Conservation (phyloP, 305 asterid genomes). For the Galium porrigens region DNA sequence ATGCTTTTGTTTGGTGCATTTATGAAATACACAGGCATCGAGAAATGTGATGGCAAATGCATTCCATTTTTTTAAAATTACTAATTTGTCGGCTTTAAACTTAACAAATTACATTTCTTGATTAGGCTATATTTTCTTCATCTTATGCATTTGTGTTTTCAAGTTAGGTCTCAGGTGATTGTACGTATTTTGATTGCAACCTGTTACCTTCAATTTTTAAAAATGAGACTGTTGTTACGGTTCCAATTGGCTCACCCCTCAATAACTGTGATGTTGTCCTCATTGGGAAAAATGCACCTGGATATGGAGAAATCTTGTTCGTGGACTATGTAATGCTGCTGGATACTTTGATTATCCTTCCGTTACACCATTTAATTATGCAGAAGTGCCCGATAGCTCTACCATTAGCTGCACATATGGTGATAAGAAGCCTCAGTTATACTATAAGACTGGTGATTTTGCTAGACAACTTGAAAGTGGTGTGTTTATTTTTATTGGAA, state of each 20-base stretch:
- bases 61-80: background rate
- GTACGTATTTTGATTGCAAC: slow-evolving; percentile 87
- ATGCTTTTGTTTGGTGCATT: background rate
- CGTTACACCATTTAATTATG: slow-evolving; percentile 35
- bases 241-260: slow-evolving; percentile 71
- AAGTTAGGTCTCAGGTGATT: slow-evolving; percentile 79
- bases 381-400: slow-evolving; percentile 22
- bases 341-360: slow-evolving; percentile 63
- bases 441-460: slow-evolving; percentile 77
- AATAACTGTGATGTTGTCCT: slow-evolving; percentile 58
- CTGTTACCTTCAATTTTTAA: slow-evolving; percentile 44
- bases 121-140: background rate
- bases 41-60: background rate
- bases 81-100: background rate
- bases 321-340: slow-evolving; percentile 64
- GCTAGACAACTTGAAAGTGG: slow-evolving; percentile 69
- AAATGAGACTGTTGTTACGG: slow-evolving; percentile 39
- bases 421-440: slow-evolving; percentile 20
- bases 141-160: slow-evolving; percentile 6
- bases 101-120: background rate
- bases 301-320: slow-evolving; percentile 67
- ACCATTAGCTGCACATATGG: slow-evolving; percentile 10
- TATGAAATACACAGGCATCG: background rate
- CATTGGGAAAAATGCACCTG: slow-evolving; percentile 50
- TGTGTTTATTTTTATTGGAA: slow-evolving; percentile 63